Percentiles rank a stretch among this genome's conserved stretches.
phyloP scores from a whole-genome alignment of 2,329 filamentous ascomycete genomes.

The Chrysosporium keratinophilum region DNA sequence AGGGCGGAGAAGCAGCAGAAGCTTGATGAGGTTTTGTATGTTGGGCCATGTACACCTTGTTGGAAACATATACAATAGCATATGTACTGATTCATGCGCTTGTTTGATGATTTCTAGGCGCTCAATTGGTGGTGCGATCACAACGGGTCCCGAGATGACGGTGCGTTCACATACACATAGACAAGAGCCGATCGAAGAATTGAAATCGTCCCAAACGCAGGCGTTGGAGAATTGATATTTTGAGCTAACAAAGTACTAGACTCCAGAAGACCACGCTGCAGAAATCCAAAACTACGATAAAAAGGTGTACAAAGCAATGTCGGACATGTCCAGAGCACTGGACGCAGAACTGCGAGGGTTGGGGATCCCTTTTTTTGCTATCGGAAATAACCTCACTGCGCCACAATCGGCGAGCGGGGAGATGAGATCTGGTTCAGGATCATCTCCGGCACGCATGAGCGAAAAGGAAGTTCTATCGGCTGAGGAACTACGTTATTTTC shows the following conservation, averaged over 20 bases:
- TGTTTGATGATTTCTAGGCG: slow-evolving; percentile 26
- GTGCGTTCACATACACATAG: slow-evolving; percentile 21
- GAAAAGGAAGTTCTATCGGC: slow-evolving; percentile 27
- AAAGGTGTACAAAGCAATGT: slow-evolving; percentile 52
- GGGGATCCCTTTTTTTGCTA: slow-evolving; percentile 53
- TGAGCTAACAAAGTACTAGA: slow-evolving; percentile 23
- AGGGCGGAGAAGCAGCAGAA: slow-evolving; percentile 45
- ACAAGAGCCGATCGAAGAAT: background rate
- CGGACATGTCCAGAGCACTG: slow-evolving; percentile 51
- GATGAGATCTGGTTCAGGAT: background rate
- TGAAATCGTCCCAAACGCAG: background rate
- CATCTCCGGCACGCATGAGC: background rate
- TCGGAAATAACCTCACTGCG: slow-evolving; percentile 35
- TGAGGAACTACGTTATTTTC: slow-evolving; percentile 36
- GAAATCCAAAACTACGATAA: slow-evolving; percentile 51
- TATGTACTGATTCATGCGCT: background rate
- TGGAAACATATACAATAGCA: background rate
- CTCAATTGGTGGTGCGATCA: slow-evolving; percentile 37
- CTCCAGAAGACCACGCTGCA: slow-evolving; percentile 39
- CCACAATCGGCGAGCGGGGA: slow-evolving; percentile 12
- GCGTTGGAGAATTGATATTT: background rate
- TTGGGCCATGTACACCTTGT: slow-evolving; percentile 8
- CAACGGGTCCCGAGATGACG: slow-evolving; percentile 23
- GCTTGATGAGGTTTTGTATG: slow-evolving; percentile 46
- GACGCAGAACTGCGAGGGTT: slow-evolving; percentile 45